Evolutionary conservation across 371 early-diverging fungal species (phyloP).

Genomic region (Chytridiales sp.): DNA sequence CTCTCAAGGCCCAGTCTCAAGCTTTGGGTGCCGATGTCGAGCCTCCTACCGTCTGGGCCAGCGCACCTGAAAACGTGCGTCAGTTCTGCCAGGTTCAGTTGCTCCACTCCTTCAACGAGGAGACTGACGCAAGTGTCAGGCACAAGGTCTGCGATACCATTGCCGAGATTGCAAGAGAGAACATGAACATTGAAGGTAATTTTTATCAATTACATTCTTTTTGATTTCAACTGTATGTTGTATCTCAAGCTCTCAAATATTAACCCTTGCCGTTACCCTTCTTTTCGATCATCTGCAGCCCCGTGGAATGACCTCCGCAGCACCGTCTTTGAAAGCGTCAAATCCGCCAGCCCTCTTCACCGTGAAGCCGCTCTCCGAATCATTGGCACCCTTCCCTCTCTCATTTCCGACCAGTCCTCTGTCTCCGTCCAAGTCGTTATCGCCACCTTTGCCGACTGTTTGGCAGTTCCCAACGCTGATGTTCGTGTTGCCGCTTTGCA

Average conservation of each 20-base stretch:
- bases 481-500: constrained; percentile 86
- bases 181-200: constrained; percentile 64
- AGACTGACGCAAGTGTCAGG: constrained; percentile 69
- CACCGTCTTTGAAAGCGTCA: constrained; percentile 76
- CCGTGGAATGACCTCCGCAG: constrained; percentile 79
- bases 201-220: neutral
- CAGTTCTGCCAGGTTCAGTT: constrained; percentile 68
- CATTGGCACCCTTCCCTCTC: constrained; percentile 71
- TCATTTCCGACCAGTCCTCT: constrained; percentile 59
- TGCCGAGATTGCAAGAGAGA: constrained; percentile 78
- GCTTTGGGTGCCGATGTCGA: constrained; percentile 8
- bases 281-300: constrained; percentile 12
- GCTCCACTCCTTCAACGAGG: constrained; percentile 71
- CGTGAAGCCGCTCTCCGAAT: constrained; percentile 89
- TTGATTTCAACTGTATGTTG: neutral
- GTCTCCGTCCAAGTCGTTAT: constrained; percentile 60
- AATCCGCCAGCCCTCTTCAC: constrained; percentile 69
- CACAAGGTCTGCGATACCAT: constrained; percentile 91
- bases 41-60: constrained; percentile 62
- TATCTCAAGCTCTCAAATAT: neutral
- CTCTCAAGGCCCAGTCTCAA: constrained; percentile 22
- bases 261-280: neutral
- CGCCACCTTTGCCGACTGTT: constrained; percentile 66
- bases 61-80: constrained; percentile 64
- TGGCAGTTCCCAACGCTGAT: constrained; percentile 63